These are phyloP conservation scores for Malus asiatica DNA, from an alignment of 306 rosid genomes.

Conservation along the genomic window DNA sequence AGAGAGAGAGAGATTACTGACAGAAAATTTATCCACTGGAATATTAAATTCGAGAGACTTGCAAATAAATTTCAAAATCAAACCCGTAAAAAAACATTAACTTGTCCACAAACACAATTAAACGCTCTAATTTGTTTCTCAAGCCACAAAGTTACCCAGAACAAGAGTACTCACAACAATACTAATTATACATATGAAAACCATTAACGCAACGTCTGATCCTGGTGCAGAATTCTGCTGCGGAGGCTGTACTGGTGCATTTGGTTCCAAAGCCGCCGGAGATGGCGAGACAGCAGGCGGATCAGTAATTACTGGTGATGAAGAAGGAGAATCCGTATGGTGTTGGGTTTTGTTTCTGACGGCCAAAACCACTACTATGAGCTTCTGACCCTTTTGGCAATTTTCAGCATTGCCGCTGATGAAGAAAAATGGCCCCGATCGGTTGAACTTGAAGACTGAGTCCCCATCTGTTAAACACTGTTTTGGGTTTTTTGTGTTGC, in stretches of 20 bases:
- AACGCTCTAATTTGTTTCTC: not conserved
- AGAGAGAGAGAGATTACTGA: too few species aligned
- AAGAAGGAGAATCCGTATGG: not conserved
- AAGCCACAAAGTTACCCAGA: not conserved
- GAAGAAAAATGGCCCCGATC: constrained; percentile 54
- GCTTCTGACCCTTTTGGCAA: constrained; percentile 51
- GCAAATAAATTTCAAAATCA: too few species aligned
- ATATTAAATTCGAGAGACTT: too few species aligned
- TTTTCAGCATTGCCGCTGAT: constrained; percentile 31
- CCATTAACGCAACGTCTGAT: not conserved
- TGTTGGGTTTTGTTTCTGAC: constrained; percentile 7
- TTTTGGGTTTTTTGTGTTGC: constrained; percentile 45
- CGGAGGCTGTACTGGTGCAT: not conserved
- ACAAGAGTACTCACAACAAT: not conserved
- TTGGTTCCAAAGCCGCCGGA: not conserved
- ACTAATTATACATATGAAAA: not conserved
- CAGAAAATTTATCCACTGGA: too few species aligned
- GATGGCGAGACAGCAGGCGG: not conserved
- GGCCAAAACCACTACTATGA: constrained; percentile 44
- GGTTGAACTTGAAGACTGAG: constrained; percentile 33
- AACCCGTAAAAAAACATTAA: too few species aligned
- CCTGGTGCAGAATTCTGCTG: not conserved
- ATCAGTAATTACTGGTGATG: not conserved
- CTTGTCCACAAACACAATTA: not conserved
- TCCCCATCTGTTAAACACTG: constrained; percentile 36